These are phyloP conservation scores for Xanthoparmelia taractica DNA, from an alignment of 495 filamentous ascomycete genomes.

Conservation along the genomic window DNA sequence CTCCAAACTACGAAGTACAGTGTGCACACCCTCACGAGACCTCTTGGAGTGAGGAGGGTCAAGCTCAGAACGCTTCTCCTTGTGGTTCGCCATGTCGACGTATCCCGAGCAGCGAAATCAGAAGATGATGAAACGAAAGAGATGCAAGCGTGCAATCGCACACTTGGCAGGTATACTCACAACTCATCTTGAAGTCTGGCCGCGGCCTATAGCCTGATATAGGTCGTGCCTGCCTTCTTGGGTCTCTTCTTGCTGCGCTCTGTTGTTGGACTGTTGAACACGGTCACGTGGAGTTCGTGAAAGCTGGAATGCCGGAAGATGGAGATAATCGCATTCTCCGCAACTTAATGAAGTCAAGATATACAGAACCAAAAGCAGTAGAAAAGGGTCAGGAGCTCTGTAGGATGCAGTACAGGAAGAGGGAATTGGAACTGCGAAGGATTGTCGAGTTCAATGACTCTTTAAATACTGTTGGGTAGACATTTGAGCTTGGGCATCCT, in stretches of 20 bases:
- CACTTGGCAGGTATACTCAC: constrained; percentile 32
- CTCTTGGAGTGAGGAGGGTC: constrained; percentile 4
- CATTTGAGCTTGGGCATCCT: neutral
- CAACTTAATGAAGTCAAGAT: neutral
- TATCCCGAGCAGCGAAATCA: constrained; percentile 9
- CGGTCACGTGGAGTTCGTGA: neutral
- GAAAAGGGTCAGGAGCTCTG: neutral
- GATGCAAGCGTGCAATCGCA: constrained; percentile 6
- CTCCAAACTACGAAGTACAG: constrained; percentile 5
- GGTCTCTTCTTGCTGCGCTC: constrained; percentile 24
- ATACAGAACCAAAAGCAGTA: neutral
- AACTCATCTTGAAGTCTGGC: constrained; percentile 38
- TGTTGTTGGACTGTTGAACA: neutral
- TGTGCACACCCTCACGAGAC: constrained; percentile 3
- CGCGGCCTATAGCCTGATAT: constrained; percentile 6
- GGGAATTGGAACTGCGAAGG: neutral
- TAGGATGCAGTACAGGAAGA: neutral
- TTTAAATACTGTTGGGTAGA: neutral
- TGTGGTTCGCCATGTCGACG: constrained; percentile 16
- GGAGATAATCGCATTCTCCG: neutral
- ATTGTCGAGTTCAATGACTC: neutral
- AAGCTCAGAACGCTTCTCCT: constrained; percentile 7
- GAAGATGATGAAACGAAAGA: neutral
- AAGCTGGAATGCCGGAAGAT: neutral
- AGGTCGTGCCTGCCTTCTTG: constrained; percentile 23